These are phyloP conservation scores for Penicillium taxi DNA, from an alignment of 495 filamentous ascomycete genomes.

Conservation along the genomic window DNA sequence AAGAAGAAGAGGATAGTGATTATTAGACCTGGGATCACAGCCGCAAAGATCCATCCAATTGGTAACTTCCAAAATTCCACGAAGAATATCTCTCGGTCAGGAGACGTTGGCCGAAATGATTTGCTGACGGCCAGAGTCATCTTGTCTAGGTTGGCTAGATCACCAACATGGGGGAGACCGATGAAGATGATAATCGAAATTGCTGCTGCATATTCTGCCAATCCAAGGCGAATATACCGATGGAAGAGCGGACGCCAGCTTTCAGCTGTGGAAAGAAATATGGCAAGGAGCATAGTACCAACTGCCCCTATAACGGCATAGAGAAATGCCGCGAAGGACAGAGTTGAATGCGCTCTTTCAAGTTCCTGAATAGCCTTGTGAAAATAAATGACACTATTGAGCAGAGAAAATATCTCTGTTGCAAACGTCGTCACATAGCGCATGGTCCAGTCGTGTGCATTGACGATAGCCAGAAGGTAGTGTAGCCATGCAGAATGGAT, in stretches of 20 bases:
- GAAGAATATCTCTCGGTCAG: conserved; percentile 51
- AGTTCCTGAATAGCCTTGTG: conserved; percentile 67
- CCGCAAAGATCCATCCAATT: conserved; percentile 53
- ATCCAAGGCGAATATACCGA: conserved; percentile 55
- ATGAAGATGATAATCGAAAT: conserved; percentile 66
- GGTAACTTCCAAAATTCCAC: conserved; percentile 61
- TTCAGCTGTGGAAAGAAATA: conserved; percentile 56
- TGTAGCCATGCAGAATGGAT: conserved; percentile 67
- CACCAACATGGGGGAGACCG: conserved; percentile 57
- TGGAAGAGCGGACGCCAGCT: conserved; percentile 60
- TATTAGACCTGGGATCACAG: conserved; percentile 57
- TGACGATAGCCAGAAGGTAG: conserved; percentile 60
- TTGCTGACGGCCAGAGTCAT: conserved; percentile 52
- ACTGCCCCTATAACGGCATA: conserved; percentile 62
- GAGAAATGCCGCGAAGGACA: conserved; percentile 61
- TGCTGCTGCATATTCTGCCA: conserved; percentile 62
- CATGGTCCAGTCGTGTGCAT: conserved; percentile 74
- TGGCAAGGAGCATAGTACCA: conserved; percentile 61
- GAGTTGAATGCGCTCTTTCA: conserved; percentile 48
- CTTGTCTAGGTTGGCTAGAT: conserved; percentile 54
- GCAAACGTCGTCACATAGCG: conserved; percentile 66
- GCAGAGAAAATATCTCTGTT: conserved; percentile 62
- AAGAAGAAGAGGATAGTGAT: conserved; percentile 69
- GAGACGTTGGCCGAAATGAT: conserved; percentile 51
- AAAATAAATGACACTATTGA: conserved; percentile 70